phyloP scores from a whole-genome alignment of 257 asterid genomes.

The Penstemon newberryi region DNA sequence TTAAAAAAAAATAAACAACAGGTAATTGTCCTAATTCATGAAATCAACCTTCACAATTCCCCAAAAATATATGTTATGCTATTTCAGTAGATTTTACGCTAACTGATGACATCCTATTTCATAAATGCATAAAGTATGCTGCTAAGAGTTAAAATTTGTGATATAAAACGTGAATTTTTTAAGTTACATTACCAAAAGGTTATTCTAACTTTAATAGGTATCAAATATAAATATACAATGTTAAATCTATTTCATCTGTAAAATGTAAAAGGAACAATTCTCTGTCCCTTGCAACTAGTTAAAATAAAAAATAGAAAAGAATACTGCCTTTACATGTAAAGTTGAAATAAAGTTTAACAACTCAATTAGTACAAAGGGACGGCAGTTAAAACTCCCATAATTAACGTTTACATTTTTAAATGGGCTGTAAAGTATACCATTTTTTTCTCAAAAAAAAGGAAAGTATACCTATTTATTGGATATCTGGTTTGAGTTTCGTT shows the following conservation, averaged over 20 bases:
- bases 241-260: background rate
- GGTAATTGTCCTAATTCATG: no score
- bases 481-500: no score
- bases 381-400: no score
- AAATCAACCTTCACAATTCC: no score
- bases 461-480: no score
- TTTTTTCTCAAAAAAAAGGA: no score
- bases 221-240: background rate
- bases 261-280: constrained; percentile 19
- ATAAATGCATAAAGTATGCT: background rate
- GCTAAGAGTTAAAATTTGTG: background rate
- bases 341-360: background rate
- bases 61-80: background rate
- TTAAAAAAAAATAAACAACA: no score
- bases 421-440: no score
- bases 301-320: background rate
- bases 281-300: constrained; percentile 10
- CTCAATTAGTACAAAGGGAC: no score
- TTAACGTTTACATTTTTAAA: no score
- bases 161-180: background rate
- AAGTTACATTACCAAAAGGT: background rate
- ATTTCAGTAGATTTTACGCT: background rate
- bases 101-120: background rate
- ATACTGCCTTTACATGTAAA: background rate
- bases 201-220: constrained; percentile 14